Percentiles rank a stretch among this genome's conserved stretches.
These are phyloP conservation scores for Acer negundo DNA, from an alignment of 345 rosid species.

Conservation along the genomic window DNA sequence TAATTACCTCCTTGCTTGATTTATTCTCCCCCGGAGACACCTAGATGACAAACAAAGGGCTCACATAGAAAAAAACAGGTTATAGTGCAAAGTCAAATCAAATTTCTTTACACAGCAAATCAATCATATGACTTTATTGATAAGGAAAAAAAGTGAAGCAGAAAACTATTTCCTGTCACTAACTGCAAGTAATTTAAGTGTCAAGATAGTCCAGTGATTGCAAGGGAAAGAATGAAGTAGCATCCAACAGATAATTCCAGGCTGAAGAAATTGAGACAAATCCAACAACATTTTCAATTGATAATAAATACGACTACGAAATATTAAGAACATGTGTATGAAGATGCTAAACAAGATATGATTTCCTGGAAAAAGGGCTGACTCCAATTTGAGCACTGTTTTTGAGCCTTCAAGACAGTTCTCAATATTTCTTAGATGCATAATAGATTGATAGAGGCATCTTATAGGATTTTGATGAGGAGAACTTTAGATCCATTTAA, in stretches of 20 bases:
- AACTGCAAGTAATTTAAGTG: neutral
- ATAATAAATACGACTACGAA: neutral
- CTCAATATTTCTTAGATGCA: neutral
- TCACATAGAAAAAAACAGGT: neutral
- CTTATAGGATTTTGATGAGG: neutral
- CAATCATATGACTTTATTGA: neutral
- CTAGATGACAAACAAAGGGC: conserved; percentile 25
- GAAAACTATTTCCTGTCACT: neutral
- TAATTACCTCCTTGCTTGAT: conserved; percentile 45
- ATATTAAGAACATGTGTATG: neutral
- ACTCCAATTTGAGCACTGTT: neutral
- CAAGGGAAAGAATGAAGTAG: neutral
- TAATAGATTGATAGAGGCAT: neutral
- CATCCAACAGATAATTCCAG: neutral
- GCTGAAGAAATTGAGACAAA: neutral
- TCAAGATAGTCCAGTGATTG: neutral
- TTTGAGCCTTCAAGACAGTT: neutral
- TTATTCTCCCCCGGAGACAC: conserved; percentile 44
- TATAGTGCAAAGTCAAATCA: neutral
- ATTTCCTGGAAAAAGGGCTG: neutral
- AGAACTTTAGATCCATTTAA: neutral
- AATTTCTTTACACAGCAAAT: neutral
- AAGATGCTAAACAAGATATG: neutral
- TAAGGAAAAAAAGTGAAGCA: neutral
- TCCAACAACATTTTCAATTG: neutral